Evolutionary conservation across 2,329 filamentous ascomycete species (phyloP).

Genomic region (Blumeriella jaapii): DNA sequence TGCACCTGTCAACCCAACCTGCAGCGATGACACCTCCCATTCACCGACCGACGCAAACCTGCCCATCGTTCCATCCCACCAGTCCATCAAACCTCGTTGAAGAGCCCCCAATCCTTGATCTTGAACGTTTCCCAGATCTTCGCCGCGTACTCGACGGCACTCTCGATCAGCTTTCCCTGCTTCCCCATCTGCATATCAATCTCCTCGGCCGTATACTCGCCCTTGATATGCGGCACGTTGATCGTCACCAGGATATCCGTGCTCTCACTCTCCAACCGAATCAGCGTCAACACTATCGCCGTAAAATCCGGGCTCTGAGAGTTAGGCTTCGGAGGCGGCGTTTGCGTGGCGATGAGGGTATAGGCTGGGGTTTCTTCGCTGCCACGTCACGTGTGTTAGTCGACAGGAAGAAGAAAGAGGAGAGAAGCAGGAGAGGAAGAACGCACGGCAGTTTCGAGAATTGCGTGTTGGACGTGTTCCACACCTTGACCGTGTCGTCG

Average conservation of each 20-base stretch:
- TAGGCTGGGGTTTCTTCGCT: slow-evolving; percentile 48
- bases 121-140: slow-evolving; percentile 62
- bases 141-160: slow-evolving; percentile 55
- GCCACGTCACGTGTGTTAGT: slow-evolving; percentile 8
- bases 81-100: slow-evolving; percentile 24
- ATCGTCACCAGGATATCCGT: slow-evolving; percentile 80
- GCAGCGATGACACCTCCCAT: too few relatives aligned
- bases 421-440: neutral
- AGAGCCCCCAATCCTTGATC: slow-evolving; percentile 72
- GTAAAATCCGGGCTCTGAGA: slow-evolving; percentile 44
- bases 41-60: neutral
- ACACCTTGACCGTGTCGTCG: slow-evolving; percentile 51
- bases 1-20: too few relatives aligned
- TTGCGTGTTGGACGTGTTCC: slow-evolving; percentile 50
- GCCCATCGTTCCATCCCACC: neutral
- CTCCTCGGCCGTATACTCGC: slow-evolving; percentile 61
- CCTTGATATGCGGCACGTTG: slow-evolving; percentile 75
- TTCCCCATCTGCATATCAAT: slow-evolving; percentile 56
- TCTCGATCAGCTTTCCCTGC: slow-evolving; percentile 55
- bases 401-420: neutral
- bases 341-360: slow-evolving; percentile 58
- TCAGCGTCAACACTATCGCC: slow-evolving; percentile 63
- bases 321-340: slow-evolving; percentile 29
- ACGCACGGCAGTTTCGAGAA: slow-evolving; percentile 39
- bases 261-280: slow-evolving; percentile 61